These are phyloP conservation scores for Ilex paraguariensis DNA, from an alignment of 305 asterid genomes.

Conservation along the genomic window DNA sequence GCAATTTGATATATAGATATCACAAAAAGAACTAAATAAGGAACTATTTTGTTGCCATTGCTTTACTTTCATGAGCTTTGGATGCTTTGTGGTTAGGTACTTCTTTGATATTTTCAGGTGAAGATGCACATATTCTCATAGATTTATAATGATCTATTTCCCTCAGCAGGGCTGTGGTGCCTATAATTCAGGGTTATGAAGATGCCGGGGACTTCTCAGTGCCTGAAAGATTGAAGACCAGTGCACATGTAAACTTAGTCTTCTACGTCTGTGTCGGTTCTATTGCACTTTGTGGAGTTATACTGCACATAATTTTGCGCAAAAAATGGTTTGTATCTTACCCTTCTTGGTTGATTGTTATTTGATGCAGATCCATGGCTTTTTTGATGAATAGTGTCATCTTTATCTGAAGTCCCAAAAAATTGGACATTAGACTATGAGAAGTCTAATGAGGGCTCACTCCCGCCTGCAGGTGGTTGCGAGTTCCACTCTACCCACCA, in stretches of 20 bases:
- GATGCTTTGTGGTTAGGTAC: conserved; percentile 4
- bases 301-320: conserved; percentile 47
- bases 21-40: background rate
- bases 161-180: conserved; percentile 79
- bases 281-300: conserved; percentile 49
- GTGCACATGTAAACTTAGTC: conserved; percentile 62
- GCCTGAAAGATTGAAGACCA: conserved; percentile 58
- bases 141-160: conserved; percentile 34
- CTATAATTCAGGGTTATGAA: conserved; percentile 79
- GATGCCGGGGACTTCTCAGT: conserved; percentile 81
- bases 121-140: conserved; percentile 24
- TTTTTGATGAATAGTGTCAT: background rate
- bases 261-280: conserved; percentile 52
- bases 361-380: background rate
- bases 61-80: background rate
- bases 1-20: background rate
- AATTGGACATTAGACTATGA: background rate
- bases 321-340: conserved; percentile 53
- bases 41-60: background rate
- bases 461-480: no score
- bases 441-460: no score
- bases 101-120: conserved; percentile 4
- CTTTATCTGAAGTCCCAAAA: background rate
- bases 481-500: no score
- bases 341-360: conserved; percentile 9